Base-by-base conservation (phyloP, 2,329 filamentous ascomycete species). In the Torrubiellomyces zombiae region DNA sequence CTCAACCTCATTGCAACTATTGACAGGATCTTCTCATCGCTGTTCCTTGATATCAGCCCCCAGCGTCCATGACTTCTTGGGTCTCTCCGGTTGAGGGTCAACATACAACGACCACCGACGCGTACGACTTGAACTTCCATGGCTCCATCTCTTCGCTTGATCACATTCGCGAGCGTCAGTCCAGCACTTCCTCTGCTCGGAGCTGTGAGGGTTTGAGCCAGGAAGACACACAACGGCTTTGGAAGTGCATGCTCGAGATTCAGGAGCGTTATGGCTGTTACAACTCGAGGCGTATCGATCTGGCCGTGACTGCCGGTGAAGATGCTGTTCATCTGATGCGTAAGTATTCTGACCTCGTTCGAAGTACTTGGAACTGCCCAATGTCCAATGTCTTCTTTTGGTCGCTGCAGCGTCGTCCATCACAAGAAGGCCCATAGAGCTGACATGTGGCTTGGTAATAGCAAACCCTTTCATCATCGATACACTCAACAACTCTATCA, bases 251-350 rank as follows among this genome's bases (percentile, higher is more conserved):
- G 58, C 46, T 63, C 3, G 49, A 55, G 23, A 44, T 63, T 7
- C 58, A 63, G 38, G 43, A 47, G 31, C 47, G 42, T 5, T 63
- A 58, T 26, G 52, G 53, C 5, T 63, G 58, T 41, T 63, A 63
- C 33, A 58, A 54, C 15, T 63, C 58, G 11, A 55, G 58, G 9
- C 42, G 58, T 16, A 60, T 63, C 38, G 55, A 58, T 24, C 45
- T 60, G 20, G 58, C 58, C 1, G 38, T 59, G 9, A 50, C 50
- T 20, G 52, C 53, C 1, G 50, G 51, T 13, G 49, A 56, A 4
- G 38, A 48, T 7, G 52, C 45, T 9, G 26, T 52, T 7, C 39
- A 47, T 24, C 32, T 61, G 12, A 56, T 60, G 48, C 58, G 58
- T 63, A 43, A 42, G 56, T 53, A 16, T 20, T 6, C 11, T 17